A percentile compares a stretch with the other conserved stretches of the same genome.
phyloP scores from a whole-genome alignment of 768 basidiomycete genomes.

The Termitomyces sp. region DNA sequence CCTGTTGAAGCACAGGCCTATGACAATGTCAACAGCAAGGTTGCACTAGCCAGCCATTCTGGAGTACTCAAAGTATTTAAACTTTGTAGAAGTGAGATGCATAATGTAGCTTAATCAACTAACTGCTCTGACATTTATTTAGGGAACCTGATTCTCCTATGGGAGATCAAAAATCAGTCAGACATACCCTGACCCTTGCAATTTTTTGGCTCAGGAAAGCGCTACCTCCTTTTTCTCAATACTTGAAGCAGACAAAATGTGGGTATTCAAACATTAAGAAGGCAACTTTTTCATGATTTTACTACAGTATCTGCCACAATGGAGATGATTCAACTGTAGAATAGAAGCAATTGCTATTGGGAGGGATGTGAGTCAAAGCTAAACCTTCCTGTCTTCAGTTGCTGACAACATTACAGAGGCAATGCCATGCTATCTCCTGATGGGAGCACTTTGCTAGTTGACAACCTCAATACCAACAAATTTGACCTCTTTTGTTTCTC shows the following conservation, averaged over 20 bases:
- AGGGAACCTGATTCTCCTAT: not conserved
- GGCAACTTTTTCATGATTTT: no score
- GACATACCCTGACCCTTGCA: not conserved
- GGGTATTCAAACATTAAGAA: not conserved
- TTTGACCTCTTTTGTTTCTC: constrained; percentile 5
- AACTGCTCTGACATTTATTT: not conserved
- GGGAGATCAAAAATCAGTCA: not conserved
- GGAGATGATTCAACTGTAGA: not conserved
- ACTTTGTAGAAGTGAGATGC: not conserved
- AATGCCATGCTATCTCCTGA: constrained; percentile 5
- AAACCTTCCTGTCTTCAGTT: not conserved
- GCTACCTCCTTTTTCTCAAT: not conserved
- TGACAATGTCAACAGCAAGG: not conserved
- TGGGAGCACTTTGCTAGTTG: constrained; percentile 3
- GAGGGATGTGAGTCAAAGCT: no score
- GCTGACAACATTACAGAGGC: not conserved
- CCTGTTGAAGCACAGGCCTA: not conserved
- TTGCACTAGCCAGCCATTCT: not conserved
- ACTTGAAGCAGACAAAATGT: constrained; percentile 3
- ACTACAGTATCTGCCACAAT: not conserved
- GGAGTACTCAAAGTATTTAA: not conserved
- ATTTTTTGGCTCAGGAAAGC: not conserved
- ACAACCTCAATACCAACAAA: constrained; percentile 5
- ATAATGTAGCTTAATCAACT: not conserved
- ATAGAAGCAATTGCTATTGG: not conserved